Evolutionary conservation across 305 asterid genomes (phyloP).

Genomic region (Fraxinus xanthoxyloides): DNA sequence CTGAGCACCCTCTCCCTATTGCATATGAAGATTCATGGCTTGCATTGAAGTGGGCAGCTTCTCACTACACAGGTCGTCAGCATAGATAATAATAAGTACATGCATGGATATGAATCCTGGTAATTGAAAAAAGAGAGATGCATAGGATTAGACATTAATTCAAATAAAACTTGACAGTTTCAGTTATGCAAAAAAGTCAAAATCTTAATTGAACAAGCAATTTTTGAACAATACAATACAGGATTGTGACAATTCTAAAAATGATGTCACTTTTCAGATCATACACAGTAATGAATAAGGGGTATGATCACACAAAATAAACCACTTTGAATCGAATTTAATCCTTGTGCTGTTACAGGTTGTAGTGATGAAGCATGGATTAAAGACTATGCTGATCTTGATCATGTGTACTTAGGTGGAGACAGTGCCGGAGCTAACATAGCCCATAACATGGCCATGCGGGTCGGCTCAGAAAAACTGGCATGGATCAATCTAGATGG

Average conservation of each 20-base stretch:
- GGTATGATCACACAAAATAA: too few relatives aligned
- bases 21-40: slow-evolving; percentile 26
- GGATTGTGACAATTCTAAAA: neutral
- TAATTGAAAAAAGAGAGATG: too few relatives aligned
- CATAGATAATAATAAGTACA: too few relatives aligned
- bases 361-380: slow-evolving; percentile 21
- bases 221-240: neutral
- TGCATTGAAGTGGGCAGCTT: slow-evolving; percentile 32
- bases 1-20: slow-evolving; percentile 26
- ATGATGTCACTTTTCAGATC: too few relatives aligned
- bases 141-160: too few relatives aligned
- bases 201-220: too few relatives aligned
- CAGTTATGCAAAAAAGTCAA: too few relatives aligned
- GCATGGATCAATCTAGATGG: neutral
- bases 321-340: too few relatives aligned
- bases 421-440: slow-evolving; percentile 30
- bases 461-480: slow-evolving; percentile 23
- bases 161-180: too few relatives aligned
- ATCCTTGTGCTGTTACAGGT: neutral
- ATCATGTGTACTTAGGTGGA: slow-evolving; percentile 21
- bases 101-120: too few relatives aligned
- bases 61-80: neutral
- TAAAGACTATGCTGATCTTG: neutral
- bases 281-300: too few relatives aligned
- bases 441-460: slow-evolving; percentile 20